Base-by-base conservation (phyloP, 768 basidiomycete species). In the Lyophyllum atratum region DNA sequence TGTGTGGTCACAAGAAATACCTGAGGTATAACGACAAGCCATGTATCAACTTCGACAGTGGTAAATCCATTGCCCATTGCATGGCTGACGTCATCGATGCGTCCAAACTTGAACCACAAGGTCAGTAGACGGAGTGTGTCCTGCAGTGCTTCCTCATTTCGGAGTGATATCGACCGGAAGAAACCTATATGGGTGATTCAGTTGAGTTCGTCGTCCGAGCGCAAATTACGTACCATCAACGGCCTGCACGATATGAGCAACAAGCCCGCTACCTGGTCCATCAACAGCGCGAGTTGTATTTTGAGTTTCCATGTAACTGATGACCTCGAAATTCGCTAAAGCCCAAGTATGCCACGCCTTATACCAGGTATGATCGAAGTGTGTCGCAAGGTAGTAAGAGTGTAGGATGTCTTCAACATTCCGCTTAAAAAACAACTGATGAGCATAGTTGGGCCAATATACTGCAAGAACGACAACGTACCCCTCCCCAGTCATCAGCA, bases 311-410 rank as follows among this genome's bases (percentile, higher is more conserved):
- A 96, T 76, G 64, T 89, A 84, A 25, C 83, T 80, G 59, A 98
- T 86, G 59, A 98, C 93, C 54, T 98, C 94, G 61, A 97, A 95
- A 71, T 98, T 98, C 3, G 95, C 90, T 52, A 98, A 77, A 2
- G 97, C 96, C 94, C 95, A 99, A 0, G 93, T 94, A 67, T 99
- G 97, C 95, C 95, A 98, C 17, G 96, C 97, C 70, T 99, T 98
- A 73, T 98, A 98, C 97, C 97, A 99, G n/a, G 82, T 80, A 4
- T 90, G 85, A 69, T 98, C 96, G 61, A 92, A 92, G 64, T 90
- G 87, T 2, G 97, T 98, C 0, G 97, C 92, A 28, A 89, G 79
- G 49, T 83, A 80, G 72, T 97, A 98, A 4, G 92, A 86, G 61
- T 87, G 84, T 7, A 99, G 75, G 54, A 98, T 93, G 43, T 90